Evolutionary conservation across 371 early-diverging fungal species (phyloP).

Genomic region (Mucor ambiguus): DNA sequence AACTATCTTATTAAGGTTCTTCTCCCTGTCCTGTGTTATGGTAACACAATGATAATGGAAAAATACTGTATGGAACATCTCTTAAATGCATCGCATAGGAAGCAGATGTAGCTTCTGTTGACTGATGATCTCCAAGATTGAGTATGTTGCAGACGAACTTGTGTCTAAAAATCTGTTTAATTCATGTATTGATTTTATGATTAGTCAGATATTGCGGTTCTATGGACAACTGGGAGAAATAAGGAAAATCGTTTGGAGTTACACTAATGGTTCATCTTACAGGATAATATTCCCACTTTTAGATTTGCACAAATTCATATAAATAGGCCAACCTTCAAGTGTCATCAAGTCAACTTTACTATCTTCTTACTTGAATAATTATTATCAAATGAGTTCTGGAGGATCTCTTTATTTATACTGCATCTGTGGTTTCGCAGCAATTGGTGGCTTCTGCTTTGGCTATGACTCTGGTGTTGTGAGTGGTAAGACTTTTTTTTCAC

Average conservation of each 20-base stretch:
- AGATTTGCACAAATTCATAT: neutral
- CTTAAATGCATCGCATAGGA: neutral
- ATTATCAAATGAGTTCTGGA: neutral
- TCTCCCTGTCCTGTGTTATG: neutral
- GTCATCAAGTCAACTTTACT: neutral
- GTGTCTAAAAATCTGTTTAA: too few relatives aligned
- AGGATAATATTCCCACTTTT: neutral
- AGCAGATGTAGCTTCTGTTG: neutral
- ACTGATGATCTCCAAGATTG: too few relatives aligned
- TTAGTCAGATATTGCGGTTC: neutral
- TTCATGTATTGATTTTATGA: neutral
- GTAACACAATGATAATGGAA: neutral
- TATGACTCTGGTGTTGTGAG: constrained; percentile 59
- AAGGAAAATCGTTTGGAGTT: neutral
- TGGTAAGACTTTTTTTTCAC: constrained; percentile 12
- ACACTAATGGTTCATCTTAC: neutral
- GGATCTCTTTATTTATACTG: neutral
- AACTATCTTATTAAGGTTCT: neutral
- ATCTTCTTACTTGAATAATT: neutral
- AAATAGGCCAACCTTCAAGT: neutral
- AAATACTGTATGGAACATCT: neutral
- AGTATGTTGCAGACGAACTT: too few relatives aligned
- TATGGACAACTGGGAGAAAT: neutral
- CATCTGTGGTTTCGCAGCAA: constrained; percentile 42
- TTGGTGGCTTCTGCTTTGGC: constrained; percentile 58